phyloP scores from a whole-genome alignment of 2,329 filamentous ascomycete species.

The Penicillium rolfsii region DNA sequence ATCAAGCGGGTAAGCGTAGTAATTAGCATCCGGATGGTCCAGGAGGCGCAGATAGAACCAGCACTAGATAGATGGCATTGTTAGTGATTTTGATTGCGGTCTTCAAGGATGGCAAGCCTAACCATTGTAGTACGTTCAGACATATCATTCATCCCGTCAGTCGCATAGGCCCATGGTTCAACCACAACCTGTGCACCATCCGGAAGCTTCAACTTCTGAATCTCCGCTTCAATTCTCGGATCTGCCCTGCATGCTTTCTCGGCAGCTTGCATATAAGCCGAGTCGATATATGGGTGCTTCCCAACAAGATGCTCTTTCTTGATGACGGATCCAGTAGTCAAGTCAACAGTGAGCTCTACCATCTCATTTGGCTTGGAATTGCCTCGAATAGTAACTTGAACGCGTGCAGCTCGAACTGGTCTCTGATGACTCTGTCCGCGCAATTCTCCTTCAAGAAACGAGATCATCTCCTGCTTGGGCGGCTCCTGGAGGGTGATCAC shows the following conservation, averaged over 20 bases:
- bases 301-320: conserved; percentile 27
- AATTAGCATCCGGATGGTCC: conserved; percentile 55
- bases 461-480: conserved; percentile 52
- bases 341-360: conserved; percentile 31
- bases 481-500: conserved; percentile 58
- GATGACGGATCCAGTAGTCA: conserved; percentile 17
- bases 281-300: conserved; percentile 36
- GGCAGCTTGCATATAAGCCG: conserved; percentile 53
- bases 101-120: background rate
- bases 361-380: conserved; percentile 19
- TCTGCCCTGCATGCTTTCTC: conserved; percentile 54
- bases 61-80: conserved; percentile 17
- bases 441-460: conserved; percentile 52
- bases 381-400: conserved; percentile 38
- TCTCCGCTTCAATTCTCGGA: conserved; percentile 47
- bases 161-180: conserved; percentile 60
- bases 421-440: conserved; percentile 24
- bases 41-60: conserved; percentile 48
- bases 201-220: conserved; percentile 48
- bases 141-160: conserved; percentile 56
- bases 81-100: background rate
- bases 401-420: conserved; percentile 46
- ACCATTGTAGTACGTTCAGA: conserved; percentile 55
- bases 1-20: conserved; percentile 62
- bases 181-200: conserved; percentile 50